These are phyloP conservation scores for Russula abietina DNA, from an alignment of 768 basidiomycete genomes.

Conservation along the genomic window DNA sequence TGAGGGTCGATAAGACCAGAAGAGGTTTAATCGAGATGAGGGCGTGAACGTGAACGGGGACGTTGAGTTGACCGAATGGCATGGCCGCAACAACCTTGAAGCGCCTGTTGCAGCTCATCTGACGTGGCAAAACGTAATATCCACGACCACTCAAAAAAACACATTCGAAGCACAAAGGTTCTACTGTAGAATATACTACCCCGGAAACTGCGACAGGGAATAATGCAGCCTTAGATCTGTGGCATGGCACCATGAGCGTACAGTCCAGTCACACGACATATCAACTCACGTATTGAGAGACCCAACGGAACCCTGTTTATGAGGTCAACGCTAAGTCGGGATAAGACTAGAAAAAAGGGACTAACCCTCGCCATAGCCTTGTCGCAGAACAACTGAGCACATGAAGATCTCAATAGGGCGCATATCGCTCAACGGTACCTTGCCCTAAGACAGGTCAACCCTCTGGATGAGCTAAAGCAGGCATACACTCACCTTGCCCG, in stretches of 20 bases:
- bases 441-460: constrained; percentile 55
- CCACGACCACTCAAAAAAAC: not conserved
- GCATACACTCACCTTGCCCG: constrained; percentile 75
- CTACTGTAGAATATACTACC: constrained; percentile 2
- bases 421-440: constrained; percentile 93
- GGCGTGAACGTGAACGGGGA: constrained; percentile 1
- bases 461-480: not conserved
- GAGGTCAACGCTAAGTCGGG: not conserved
- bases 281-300: constrained; percentile 82
- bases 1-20: constrained; percentile 45
- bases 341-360: constrained; percentile 5
- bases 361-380: constrained; percentile 93
- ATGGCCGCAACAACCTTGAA: not conserved
- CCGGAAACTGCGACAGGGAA: not conserved
- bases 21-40: constrained; percentile 44
- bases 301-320: constrained; percentile 81
- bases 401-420: constrained; percentile 99
- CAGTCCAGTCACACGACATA: not conserved
- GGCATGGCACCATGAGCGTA: not conserved
- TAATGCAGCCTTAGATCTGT: constrained; percentile 17
- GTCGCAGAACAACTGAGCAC: constrained; percentile 99
- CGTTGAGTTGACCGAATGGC: not conserved
- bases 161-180: constrained; percentile 15
- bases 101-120: constrained; percentile 2
- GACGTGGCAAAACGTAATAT: constrained; percentile 24